phyloP scores from a whole-genome alignment of 2,329 filamentous ascomycete genomes.

The Diaporthe amygdali region DNA sequence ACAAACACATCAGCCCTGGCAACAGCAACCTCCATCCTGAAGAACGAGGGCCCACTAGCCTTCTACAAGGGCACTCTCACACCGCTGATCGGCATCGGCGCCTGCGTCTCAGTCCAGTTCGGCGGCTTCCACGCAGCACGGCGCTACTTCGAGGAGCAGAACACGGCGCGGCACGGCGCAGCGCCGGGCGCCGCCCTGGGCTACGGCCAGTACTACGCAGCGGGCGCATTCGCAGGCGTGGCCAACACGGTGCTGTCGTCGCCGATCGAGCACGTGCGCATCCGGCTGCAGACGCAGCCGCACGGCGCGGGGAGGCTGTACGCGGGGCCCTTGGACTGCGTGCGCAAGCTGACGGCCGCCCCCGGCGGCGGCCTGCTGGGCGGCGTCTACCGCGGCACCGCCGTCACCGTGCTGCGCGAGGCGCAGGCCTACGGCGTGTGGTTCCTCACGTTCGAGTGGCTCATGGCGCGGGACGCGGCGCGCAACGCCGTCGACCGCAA shows the following conservation, averaged over 20 bases:
- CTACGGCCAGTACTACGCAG: constrained; percentile 86
- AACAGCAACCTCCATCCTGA: constrained; percentile 83
- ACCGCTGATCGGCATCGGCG: constrained; percentile 92
- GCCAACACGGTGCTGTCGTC: constrained; percentile 88
- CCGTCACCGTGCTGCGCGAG: constrained; percentile 86
- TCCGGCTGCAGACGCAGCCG: constrained; percentile 93
- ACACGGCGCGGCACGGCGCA: constrained; percentile 65
- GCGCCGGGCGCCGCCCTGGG: constrained; percentile 65
- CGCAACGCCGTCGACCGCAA: constrained; percentile 78
- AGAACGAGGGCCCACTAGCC: constrained; percentile 83
- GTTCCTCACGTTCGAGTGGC: constrained; percentile 94
- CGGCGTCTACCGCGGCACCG: constrained; percentile 86
- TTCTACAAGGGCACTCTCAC: constrained; percentile 99
- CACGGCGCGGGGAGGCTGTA: constrained; percentile 84
- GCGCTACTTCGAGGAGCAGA: constrained; percentile 80
- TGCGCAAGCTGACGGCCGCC: constrained; percentile 75
- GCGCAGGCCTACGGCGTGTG: constrained; percentile 94
- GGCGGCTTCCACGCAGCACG: constrained; percentile 94
- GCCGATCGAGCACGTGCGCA: constrained; percentile 96
- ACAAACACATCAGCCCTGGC: constrained; percentile 82
- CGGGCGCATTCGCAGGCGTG: constrained; percentile 90
- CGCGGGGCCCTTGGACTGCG: constrained; percentile 85
- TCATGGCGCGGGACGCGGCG: constrained; percentile 89
- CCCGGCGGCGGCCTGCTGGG: constrained; percentile 67
- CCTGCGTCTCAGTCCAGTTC: constrained; percentile 98